These are phyloP conservation scores for Xerocomellus intermedius DNA, from an alignment of 768 basidiomycete species.

Conservation along the genomic window DNA sequence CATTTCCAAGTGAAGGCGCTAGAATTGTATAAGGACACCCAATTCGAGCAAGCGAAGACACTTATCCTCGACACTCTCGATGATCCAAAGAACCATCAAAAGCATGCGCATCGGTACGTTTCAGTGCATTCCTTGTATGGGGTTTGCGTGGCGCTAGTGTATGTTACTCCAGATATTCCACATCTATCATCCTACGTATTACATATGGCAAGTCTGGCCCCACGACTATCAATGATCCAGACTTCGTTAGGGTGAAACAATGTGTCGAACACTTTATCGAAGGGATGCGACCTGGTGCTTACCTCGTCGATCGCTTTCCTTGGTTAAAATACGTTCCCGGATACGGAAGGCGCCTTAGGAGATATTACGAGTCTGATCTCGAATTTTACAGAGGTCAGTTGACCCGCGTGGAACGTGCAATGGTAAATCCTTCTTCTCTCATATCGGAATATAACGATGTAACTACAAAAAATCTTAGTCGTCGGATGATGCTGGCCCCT, in stretches of 20 bases:
- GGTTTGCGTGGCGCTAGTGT: not conserved
- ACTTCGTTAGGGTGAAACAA: constrained; percentile 18
- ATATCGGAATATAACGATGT: not conserved
- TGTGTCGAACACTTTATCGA: constrained; percentile 26
- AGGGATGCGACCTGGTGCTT: constrained; percentile 32
- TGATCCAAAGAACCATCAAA: constrained; percentile 36
- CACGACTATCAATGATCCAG: constrained; percentile 23
- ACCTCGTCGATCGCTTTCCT: constrained; percentile 36
- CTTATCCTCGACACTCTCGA: constrained; percentile 31
- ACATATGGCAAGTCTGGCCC: constrained; percentile 24
- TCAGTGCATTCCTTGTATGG: constrained; percentile 14
- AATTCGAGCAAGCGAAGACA: constrained; percentile 34
- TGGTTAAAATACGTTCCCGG: constrained; percentile 51
- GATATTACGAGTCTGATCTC: constrained; percentile 51
- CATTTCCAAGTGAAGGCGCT: constrained; percentile 52
- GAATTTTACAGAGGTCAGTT: constrained; percentile 51
- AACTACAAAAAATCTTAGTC: constrained; percentile 4
- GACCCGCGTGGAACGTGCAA: constrained; percentile 39
- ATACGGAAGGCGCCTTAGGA: constrained; percentile 51
- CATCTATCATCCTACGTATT: constrained; percentile 25
- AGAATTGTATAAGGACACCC: constrained; percentile 42
- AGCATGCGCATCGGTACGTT: constrained; percentile 46
- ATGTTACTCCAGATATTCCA: constrained; percentile 23
- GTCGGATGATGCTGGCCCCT: constrained; percentile 11
- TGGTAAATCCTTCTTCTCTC: constrained; percentile 31